phyloP scores from a whole-genome alignment of 768 basidiomycete genomes.

The Xerocomellus intermedius region DNA sequence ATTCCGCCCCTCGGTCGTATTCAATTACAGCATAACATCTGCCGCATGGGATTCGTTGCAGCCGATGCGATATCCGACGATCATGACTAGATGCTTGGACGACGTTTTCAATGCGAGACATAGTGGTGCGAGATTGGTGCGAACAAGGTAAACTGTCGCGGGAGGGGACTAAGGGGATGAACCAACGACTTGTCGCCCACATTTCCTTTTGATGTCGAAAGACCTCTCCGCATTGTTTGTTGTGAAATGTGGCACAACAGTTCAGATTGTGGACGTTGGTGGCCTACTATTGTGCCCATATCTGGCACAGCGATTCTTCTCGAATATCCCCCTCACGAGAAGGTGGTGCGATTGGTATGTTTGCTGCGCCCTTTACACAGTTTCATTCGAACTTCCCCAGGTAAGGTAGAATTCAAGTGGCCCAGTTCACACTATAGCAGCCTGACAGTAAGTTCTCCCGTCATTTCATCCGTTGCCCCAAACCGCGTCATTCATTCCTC shows the following conservation, averaged over 20 bases:
- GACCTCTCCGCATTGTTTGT: slow-evolving; percentile 29
- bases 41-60: slow-evolving; percentile 25
- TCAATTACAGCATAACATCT: slow-evolving; percentile 26
- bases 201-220: slow-evolving; percentile 24
- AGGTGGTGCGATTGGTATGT: slow-evolving; percentile 21
- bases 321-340: slow-evolving; percentile 21
- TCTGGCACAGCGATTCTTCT: slow-evolving; percentile 18
- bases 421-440: slow-evolving; percentile 4
- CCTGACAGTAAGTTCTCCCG: slow-evolving; percentile 8
- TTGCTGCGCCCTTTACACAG: slow-evolving; percentile 18
- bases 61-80: slow-evolving; percentile 9
- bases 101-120: slow-evolving; percentile 19
- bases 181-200: slow-evolving; percentile 1
- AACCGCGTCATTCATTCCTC: slow-evolving; percentile 22
- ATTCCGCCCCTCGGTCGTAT: slow-evolving; percentile 27
- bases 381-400: slow-evolving; percentile 24
- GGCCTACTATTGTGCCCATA: slow-evolving; percentile 23
- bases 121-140: slow-evolving; percentile 5
- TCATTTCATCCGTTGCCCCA: slow-evolving; percentile 15
- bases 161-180: slow-evolving; percentile 5
- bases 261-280: slow-evolving; percentile 17
- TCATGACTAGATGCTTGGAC: slow-evolving; percentile 7
- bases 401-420: slow-evolving; percentile 9
- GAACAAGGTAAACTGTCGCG: slow-evolving; percentile 12
- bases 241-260: slow-evolving; percentile 28